These are phyloP conservation scores for Mucor velutinosus DNA, from an alignment of 371 early-diverging fungal genomes.

Conservation along the genomic window DNA sequence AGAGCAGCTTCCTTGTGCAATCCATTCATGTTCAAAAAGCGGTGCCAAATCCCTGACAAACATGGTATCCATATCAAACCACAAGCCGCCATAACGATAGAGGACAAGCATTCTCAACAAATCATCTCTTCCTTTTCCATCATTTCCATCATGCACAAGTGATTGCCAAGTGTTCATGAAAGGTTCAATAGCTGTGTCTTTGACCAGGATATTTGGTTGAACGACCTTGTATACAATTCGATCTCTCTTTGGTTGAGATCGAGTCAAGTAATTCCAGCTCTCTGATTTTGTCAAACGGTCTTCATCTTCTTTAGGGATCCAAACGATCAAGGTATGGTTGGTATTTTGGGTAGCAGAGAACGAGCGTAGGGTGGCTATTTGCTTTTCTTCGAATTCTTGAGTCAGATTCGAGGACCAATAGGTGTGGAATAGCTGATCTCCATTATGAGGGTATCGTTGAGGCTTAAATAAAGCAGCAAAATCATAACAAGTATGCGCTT, in stretches of 20 bases:
- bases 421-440: conserved; percentile 39
- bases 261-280: conserved; percentile 24
- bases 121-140: conserved; percentile 27
- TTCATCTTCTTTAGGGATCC: conserved; percentile 42
- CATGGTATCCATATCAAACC: conserved; percentile 50
- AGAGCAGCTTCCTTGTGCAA: conserved; percentile 39
- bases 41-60: conserved; percentile 51
- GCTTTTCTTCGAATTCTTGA: conserved; percentile 30
- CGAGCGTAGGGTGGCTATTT: conserved; percentile 41
- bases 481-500: conserved; percentile 52
- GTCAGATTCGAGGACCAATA: conserved; percentile 35
- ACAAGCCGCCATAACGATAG: conserved; percentile 50
- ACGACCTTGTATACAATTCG: conserved; percentile 23
- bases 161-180: conserved; percentile 22
- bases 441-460: conserved; percentile 13
- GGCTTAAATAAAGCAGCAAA: conserved; percentile 40
- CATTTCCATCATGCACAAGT: conserved; percentile 15
- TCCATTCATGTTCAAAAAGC: conserved; percentile 45
- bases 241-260: conserved; percentile 7
- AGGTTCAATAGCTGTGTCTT: conserved; percentile 26
- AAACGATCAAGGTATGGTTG: conserved; percentile 38
- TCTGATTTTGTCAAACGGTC: conserved; percentile 12
- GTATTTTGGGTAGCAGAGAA: conserved; percentile 53
- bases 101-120: conserved; percentile 41
- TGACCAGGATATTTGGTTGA: not conserved